phyloP scores from a whole-genome alignment of 108 stramenopile genomes.

The Nannochloropsis salina region DNA sequence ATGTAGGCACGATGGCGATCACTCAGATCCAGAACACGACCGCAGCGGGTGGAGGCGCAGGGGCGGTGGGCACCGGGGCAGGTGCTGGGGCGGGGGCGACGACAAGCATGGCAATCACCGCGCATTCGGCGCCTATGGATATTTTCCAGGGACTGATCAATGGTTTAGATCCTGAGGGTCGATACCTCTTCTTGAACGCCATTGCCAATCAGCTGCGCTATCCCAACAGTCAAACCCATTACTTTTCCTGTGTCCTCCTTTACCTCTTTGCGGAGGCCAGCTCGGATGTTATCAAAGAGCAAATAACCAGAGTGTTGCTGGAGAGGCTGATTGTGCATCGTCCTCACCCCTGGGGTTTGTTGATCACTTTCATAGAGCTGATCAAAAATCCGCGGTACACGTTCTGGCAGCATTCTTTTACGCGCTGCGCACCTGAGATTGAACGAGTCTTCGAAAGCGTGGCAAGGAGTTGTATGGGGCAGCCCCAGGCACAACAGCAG shows the following conservation, averaged over 20 bases:
- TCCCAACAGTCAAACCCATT: constrained; percentile 98
- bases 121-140: constrained; percentile 54
- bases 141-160: constrained; percentile 73
- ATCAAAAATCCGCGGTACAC: constrained; percentile 97
- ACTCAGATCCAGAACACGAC: constrained; percentile 53
- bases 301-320: constrained; percentile 92
- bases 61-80: neutral
- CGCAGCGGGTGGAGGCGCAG: neutral
- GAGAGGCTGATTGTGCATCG: constrained; percentile 96
- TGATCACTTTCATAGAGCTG: constrained; percentile 98
- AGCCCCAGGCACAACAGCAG: neutral
- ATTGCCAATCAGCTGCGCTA: constrained; percentile 99
- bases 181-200: constrained; percentile 93
- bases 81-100: neutral
- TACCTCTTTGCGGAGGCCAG: constrained; percentile 89
- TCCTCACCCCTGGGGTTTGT: constrained; percentile 93
- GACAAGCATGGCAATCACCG: constrained; percentile 32
- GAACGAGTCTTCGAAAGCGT: constrained; percentile 96
- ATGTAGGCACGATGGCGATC: constrained; percentile 84
- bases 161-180: constrained; percentile 73
- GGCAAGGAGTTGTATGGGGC: constrained; percentile 72
- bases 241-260: constrained; percentile 93
- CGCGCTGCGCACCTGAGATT: constrained; percentile 93
- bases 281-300: constrained; percentile 89
- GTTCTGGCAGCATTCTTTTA: constrained; percentile 97